Percentiles rank a stretch among this genome's conserved stretches.
Conservation (phyloP, 441 rosid species). For the Arabidopsis hybrid region DNA sequence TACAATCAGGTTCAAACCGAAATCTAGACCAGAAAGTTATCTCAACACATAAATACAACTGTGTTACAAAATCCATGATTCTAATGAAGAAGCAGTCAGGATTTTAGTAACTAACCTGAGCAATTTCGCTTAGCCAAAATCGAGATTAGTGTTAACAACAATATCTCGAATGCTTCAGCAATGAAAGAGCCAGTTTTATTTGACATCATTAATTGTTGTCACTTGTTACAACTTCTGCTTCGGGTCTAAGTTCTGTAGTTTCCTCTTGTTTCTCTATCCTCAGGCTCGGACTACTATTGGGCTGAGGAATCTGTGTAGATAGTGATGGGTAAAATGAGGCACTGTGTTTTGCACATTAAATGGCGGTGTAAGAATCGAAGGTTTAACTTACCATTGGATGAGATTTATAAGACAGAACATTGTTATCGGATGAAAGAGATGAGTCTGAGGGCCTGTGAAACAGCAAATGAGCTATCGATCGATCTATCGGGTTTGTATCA, state of each 20-base stretch:
- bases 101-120: constrained; percentile 28
- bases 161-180: constrained; percentile 32
- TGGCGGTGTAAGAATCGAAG: background rate
- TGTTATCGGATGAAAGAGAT: constrained; percentile 49
- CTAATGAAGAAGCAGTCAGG: constrained; percentile 36
- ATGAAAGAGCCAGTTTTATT: constrained; percentile 24
- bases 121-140: constrained; percentile 21
- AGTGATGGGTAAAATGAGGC: constrained; percentile 19
- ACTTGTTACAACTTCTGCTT: constrained; percentile 39
- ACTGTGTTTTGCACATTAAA: constrained; percentile 19
- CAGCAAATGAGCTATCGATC: constrained; percentile 87
- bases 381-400: constrained; percentile 53
- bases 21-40: constrained; percentile 19
- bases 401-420: constrained; percentile 54
- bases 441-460: constrained; percentile 85
- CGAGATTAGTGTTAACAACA: constrained; percentile 34
- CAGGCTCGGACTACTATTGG: constrained; percentile 50
- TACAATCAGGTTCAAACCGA: background rate
- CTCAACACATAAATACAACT: constrained; percentile 16
- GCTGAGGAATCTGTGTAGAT: constrained; percentile 57
- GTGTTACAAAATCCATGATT: constrained; percentile 38
- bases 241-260: constrained; percentile 39
- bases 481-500: constrained; percentile 90
- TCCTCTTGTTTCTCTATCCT: constrained; percentile 54
- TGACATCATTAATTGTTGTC: constrained; percentile 45